A percentile compares a stretch with the other conserved stretches of the same genome.
Evolutionary conservation across 179 eudicot genomes (phyloP).

Genomic region (Drosera spatulata): DNA sequence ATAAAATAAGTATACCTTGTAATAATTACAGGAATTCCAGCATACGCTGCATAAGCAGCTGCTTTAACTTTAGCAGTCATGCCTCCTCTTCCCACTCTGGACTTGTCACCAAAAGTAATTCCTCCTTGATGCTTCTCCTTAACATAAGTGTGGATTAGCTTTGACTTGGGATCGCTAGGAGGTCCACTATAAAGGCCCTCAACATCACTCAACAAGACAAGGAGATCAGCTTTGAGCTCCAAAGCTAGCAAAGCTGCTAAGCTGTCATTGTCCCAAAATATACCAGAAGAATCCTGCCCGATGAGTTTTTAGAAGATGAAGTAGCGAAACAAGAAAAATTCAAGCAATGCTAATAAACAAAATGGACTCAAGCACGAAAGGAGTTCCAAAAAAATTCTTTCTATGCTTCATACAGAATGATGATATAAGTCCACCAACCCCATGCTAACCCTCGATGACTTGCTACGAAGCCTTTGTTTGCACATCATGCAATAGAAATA

Average conservation of each 20-base stretch:
- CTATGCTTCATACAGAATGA: too few species aligned
- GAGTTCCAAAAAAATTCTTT: too few species aligned
- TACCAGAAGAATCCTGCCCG: constrained; percentile 86
- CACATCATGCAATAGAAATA: too few species aligned
- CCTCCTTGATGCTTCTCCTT: constrained; percentile 65
- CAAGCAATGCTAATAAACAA: background rate
- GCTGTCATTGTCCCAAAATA: constrained; percentile 98
- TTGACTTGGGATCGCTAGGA: constrained; percentile 81
- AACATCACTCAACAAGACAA: constrained; percentile 87
- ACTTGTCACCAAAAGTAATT: constrained; percentile 94
- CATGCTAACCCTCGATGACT: too few species aligned
- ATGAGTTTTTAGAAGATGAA: constrained; percentile 1
- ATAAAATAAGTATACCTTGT: constrained; percentile 50
- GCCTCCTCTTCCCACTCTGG: constrained; percentile 95
- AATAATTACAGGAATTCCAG: constrained; percentile 86
- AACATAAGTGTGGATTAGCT: constrained; percentile 70
- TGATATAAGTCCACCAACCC: too few species aligned
- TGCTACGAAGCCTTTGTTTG: too few species aligned
- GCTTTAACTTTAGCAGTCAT: constrained; percentile 99
- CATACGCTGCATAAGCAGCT: constrained; percentile 77
- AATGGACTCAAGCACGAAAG: background rate
- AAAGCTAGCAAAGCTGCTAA: constrained; percentile 85
- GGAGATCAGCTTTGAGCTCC: constrained; percentile 95
- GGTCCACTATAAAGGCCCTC: constrained; percentile 98
- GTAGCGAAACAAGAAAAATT: background rate